Percentiles rank a stretch among this genome's conserved stretches.
Evolutionary conservation across 441 rosid species (phyloP).

Genomic region (Eruca vesicaria): DNA sequence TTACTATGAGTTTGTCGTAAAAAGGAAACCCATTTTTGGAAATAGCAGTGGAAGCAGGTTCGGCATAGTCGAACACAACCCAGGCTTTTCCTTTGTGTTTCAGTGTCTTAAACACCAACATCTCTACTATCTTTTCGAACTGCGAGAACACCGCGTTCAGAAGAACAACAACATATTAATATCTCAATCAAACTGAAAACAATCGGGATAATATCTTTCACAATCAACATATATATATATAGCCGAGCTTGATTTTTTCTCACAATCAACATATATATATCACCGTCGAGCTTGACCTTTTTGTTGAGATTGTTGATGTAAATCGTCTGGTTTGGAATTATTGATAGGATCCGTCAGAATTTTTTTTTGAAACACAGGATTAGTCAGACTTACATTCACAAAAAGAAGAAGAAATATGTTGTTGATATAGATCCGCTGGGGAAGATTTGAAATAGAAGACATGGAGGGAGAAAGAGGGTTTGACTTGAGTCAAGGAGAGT

Average conservation of each 20-base stretch:
- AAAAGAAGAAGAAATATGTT: too few species aligned
- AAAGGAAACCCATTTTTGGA: conserved; percentile 83
- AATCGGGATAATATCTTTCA: too few species aligned
- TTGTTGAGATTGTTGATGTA: conserved; percentile 97
- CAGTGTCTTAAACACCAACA: conserved; percentile 86
- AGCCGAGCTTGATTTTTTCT: too few species aligned
- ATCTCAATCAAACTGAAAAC: not conserved
- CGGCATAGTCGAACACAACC: conserved; percentile 78
- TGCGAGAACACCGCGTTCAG: conserved; percentile 86
- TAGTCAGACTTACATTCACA: too few species aligned
- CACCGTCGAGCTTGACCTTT: conserved; percentile 75
- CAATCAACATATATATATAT: too few species aligned
- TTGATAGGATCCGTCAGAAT: too few species aligned
- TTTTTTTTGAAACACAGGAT: too few species aligned
- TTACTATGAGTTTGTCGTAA: conserved; percentile 85
- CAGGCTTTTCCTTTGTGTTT: conserved; percentile 99
- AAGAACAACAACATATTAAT: not conserved
- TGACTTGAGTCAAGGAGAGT: too few species aligned
- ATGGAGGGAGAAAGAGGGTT: too few species aligned
- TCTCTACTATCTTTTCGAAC: conserved; percentile 87
- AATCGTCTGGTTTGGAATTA: conserved; percentile 72
- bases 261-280: too few species aligned
- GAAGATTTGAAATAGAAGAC: too few species aligned
- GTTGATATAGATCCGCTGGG: too few species aligned
- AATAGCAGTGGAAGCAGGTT: conserved; percentile 71